Conservation (phyloP, 1,139 yeast genomes). For the Eremothecium cymbalariae region DNA sequence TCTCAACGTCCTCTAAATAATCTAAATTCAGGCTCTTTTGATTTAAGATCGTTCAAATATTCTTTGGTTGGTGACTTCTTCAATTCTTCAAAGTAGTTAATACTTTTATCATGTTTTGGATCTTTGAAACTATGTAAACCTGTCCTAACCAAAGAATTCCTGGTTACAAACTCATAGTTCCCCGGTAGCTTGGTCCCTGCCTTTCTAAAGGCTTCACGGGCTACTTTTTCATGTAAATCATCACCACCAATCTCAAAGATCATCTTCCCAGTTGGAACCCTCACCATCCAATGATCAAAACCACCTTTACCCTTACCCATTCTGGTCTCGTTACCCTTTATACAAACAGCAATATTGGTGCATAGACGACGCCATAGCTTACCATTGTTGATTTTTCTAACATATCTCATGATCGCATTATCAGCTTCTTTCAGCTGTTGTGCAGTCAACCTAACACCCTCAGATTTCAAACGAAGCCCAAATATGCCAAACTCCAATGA, state of each 20-base stretch:
- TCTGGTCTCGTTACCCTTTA: slow-evolving; percentile 97
- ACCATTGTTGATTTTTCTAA: slow-evolving; percentile 51
- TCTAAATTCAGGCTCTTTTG: slow-evolving; percentile 45
- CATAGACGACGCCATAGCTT: slow-evolving; percentile 70
- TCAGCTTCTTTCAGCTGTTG: slow-evolving; percentile 89
- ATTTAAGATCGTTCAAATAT: slow-evolving; percentile 41
- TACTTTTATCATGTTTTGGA: slow-evolving; percentile 34
- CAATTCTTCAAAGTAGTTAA: slow-evolving; percentile 49
- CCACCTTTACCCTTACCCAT: slow-evolving; percentile 99
- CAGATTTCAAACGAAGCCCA: slow-evolving; percentile 80
- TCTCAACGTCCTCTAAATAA: slow-evolving; percentile 50
- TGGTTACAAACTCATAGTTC: slow-evolving; percentile 72
- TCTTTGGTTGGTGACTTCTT: slow-evolving; percentile 60
- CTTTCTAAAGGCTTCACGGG: slow-evolving; percentile 84
- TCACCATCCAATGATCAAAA: slow-evolving; percentile 92
- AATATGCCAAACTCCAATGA: slow-evolving; percentile 70
- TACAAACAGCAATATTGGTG: slow-evolving; percentile 84
- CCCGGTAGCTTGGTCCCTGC: slow-evolving; percentile 94
- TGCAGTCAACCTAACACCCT: slow-evolving; percentile 83
- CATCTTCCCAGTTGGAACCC: slow-evolving; percentile 93
- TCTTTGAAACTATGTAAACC: slow-evolving; percentile 49
- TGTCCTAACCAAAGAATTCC: slow-evolving; percentile 58
- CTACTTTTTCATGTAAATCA: slow-evolving; percentile 77
- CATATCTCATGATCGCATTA: slow-evolving; percentile 69
- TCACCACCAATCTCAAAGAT: slow-evolving; percentile 71